Evolutionary conservation across 108 stramenopile species (phyloP).

Genomic region (Skeletonema potamos): DNA sequence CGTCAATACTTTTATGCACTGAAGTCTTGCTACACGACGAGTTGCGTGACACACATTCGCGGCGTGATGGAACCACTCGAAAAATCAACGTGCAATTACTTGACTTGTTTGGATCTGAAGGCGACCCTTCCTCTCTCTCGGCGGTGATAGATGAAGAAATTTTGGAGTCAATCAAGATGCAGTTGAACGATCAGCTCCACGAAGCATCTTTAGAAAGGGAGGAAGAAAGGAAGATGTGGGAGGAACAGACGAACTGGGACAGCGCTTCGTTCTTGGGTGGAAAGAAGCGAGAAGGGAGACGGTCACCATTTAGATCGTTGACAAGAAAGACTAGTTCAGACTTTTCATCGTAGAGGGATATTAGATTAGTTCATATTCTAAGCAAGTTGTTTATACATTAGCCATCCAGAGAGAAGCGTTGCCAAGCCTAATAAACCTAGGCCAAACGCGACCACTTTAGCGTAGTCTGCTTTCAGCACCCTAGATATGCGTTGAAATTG

Average conservation of each 20-base stretch:
- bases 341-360: not conserved
- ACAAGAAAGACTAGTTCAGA: constrained; percentile 14
- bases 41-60: constrained; percentile 2
- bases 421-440: not conserved
- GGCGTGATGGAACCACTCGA: constrained; percentile 11
- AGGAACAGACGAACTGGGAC: constrained; percentile 28
- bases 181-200: constrained; percentile 20
- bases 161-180: constrained; percentile 7
- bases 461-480: not conserved
- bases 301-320: constrained; percentile 32
- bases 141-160: constrained; percentile 10
- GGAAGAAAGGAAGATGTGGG: constrained; percentile 37
- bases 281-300: constrained; percentile 35
- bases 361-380: not conserved
- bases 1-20: constrained; percentile 49
- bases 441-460: not conserved
- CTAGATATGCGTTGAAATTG: not conserved
- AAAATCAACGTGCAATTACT: constrained; percentile 61
- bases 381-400: not conserved
- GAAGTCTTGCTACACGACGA: constrained; percentile 60
- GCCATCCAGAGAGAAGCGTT: not conserved
- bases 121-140: not conserved
- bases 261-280: constrained; percentile 35
- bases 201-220: constrained; percentile 21
- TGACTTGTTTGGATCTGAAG: constrained; percentile 51